A percentile compares a stretch with the other conserved stretches of the same genome.
phyloP scores from a whole-genome alignment of 73 alveolate genomes.

The Symbiodinium natans region DNA sequence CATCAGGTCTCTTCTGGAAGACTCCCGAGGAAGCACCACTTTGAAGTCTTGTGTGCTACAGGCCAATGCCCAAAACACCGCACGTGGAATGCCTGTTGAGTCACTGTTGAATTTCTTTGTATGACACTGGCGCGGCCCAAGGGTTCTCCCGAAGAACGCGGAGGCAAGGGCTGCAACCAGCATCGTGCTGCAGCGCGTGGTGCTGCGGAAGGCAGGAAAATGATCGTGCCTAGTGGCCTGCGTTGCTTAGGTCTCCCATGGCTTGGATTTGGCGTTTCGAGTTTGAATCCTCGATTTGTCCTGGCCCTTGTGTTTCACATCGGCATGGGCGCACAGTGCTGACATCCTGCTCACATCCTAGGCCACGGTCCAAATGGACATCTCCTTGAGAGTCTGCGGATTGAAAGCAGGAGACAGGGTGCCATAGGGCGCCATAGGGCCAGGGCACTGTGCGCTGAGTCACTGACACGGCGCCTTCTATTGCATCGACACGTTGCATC shows the following conservation, averaged over 20 bases:
- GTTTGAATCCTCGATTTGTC: neutral
- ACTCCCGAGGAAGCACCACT: neutral
- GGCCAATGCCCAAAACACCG: neutral
- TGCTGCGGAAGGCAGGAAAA: neutral
- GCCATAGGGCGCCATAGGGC: neutral
- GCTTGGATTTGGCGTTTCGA: neutral
- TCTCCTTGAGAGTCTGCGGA: neutral
- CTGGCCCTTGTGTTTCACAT: neutral
- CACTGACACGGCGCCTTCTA: too few species aligned
- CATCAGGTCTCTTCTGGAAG: neutral
- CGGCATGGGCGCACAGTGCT: too few species aligned
- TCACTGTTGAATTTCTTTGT: neutral
- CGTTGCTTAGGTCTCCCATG: neutral
- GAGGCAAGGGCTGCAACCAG: neutral
- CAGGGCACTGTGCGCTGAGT: neutral
- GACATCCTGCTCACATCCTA: neutral
- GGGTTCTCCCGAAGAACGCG: neutral
- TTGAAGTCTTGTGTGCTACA: neutral
- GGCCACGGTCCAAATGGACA: neutral
- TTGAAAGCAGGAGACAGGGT: neutral
- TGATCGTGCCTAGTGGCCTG: neutral
- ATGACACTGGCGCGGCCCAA: neutral
- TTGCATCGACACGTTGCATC: too few species aligned
- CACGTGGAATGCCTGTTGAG: neutral
- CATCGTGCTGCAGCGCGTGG: neutral